These are phyloP conservation scores for Diaporthe ilicicola DNA, from an alignment of 2,329 filamentous ascomycete species.

Conservation along the genomic window DNA sequence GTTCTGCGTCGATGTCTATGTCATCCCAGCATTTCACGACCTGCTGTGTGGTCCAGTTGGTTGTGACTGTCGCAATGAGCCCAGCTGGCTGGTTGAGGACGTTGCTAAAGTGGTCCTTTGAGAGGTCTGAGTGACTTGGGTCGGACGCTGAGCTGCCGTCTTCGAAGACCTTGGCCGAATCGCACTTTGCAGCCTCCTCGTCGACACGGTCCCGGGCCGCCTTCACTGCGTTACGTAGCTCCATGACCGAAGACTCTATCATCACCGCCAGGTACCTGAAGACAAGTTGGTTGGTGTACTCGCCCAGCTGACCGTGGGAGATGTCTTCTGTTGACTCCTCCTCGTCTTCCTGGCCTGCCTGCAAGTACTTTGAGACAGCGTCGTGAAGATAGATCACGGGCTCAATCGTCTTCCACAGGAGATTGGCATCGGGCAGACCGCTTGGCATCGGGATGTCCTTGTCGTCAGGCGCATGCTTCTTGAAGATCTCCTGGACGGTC, in stretches of 20 bases:
- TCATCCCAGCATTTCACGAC: slow-evolving; percentile 77
- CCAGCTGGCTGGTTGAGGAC: slow-evolving; percentile 65
- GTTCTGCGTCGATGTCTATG: slow-evolving; percentile 66
- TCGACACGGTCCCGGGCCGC: slow-evolving; percentile 43
- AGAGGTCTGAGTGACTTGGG: slow-evolving; percentile 66
- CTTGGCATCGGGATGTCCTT: not conserved
- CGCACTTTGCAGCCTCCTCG: slow-evolving; percentile 41
- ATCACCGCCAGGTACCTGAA: slow-evolving; percentile 42
- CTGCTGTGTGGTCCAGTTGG: slow-evolving; percentile 73
- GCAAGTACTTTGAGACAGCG: slow-evolving; percentile 41
- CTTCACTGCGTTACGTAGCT: slow-evolving; percentile 42
- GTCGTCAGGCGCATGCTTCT: slow-evolving; percentile 34
- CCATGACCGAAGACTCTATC: slow-evolving; percentile 42
- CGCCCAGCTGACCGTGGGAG: slow-evolving; percentile 39
- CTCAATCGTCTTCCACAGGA: slow-evolving; percentile 42
- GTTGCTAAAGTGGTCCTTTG: slow-evolving; percentile 69
- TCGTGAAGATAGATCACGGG: slow-evolving; percentile 43
- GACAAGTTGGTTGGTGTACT: slow-evolving; percentile 42
- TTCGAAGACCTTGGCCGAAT: slow-evolving; percentile 39
- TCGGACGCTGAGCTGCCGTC: slow-evolving; percentile 53
- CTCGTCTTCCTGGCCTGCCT: slow-evolving; percentile 40
- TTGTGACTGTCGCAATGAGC: slow-evolving; percentile 62
- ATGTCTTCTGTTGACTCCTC: slow-evolving; percentile 36
- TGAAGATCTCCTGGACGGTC: slow-evolving; percentile 40
- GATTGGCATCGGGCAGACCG: slow-evolving; percentile 36